Conservation (phyloP, 306 rosid genomes). For the Urtica urens region DNA sequence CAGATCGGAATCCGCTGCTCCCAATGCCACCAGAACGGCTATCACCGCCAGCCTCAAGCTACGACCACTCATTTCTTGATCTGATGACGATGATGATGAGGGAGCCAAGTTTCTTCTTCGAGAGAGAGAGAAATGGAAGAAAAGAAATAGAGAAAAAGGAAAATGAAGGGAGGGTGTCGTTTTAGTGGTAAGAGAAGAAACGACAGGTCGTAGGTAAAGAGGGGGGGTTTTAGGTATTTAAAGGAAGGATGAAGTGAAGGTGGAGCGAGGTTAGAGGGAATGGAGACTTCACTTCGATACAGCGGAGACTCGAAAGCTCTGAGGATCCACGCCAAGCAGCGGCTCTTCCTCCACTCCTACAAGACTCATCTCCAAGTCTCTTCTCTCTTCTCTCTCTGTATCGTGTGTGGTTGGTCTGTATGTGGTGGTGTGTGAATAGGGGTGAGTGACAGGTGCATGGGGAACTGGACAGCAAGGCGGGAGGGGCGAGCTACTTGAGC, state of each 20-base stretch:
- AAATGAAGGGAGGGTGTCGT: background rate
- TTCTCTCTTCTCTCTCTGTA: background rate
- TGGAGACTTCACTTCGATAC: constrained; percentile 84
- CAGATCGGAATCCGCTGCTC: constrained; percentile 69
- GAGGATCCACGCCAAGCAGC: constrained; percentile 66
- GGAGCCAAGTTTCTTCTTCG: background rate
- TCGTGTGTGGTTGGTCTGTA: background rate
- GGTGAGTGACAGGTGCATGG: no score
- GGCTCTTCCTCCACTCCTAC: constrained; percentile 48
- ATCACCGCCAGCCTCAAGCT: constrained; percentile 28
- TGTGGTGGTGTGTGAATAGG: no score
- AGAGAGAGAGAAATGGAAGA: background rate
- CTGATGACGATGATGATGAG: no score
- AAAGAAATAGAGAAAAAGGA: background rate
- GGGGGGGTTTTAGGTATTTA: constrained; percentile 2
- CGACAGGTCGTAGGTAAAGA: no score
- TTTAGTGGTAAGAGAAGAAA: no score
- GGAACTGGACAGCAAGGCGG: constrained; percentile 66
- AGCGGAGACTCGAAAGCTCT: constrained; percentile 55
- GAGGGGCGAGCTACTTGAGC: constrained; percentile 37
- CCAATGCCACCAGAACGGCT: constrained; percentile 34
- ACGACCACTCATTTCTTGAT: background rate
- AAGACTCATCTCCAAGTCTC: constrained; percentile 61
- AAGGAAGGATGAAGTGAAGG: no score
- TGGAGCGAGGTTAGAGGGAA: no score